Evolutionary conservation across 2,329 filamentous ascomycete genomes (phyloP), one percentile per base, ranked within the genome.

Genomic region (Epicoccum nigrum): DNA sequence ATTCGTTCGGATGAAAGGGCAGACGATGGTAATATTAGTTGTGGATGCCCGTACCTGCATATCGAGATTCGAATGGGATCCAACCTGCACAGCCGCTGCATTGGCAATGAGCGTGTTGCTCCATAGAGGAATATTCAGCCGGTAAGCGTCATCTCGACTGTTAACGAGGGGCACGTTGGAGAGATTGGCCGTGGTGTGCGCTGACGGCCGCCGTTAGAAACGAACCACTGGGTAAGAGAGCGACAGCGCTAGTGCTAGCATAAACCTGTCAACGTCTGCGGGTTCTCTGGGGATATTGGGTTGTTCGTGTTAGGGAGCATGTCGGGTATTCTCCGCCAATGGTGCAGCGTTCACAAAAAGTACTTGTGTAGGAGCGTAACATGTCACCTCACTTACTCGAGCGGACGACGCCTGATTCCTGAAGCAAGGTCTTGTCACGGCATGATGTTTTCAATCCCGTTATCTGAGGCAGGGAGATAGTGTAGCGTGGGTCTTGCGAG

Each of bases 41-140:
- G 35, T 47, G 35, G 28, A n/a, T 17, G 23, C 13, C 16, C 32
- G 42, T 51, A 51, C 49, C 49, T 51, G 49, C 43, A 46, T 51
- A 19, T 37, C 2, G 17, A 37, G 12, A 32, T 20, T 4, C 19
- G 16, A n/a, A 19, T 19, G 41, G 35, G 41, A 32, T 42, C 33
- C 13, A 19, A 19, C 31, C 31, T 32, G 41, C 34, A 23, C 41
- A 41, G 48, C 37, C 42, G 42, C 35, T 38, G 48, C 42, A 37
- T 45, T 35, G 38, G 32, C 48, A 46, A 46, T 32, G 27, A 8
- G 7, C 21, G 35, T 12, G 37, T 23, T 8, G 19, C 15, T 21
- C 7, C 19, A 16, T 16, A 15, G n/a, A 34, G 34, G 25, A 33
- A n/a, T 13, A 17, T 43, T 37, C 46, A 32, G 33, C 46, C 33